Percentiles rank a stretch among this genome's conserved stretches.
Evolutionary conservation across 192 early-diverging fungal genomes (phyloP).

Genomic region (Entophlyctis luteolus): DNA sequence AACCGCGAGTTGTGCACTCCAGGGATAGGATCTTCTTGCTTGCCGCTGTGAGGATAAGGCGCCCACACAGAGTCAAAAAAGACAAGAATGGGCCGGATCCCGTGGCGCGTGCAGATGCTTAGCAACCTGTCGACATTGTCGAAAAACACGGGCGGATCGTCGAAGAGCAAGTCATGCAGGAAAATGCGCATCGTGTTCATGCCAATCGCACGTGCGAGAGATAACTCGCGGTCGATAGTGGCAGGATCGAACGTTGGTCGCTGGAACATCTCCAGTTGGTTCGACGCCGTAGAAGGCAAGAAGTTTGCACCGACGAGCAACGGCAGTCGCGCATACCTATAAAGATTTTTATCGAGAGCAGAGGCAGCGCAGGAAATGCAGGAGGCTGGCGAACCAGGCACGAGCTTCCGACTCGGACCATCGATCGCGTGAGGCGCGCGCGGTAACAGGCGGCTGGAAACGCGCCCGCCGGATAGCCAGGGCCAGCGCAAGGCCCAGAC

Average conservation of each 20-base stretch:
- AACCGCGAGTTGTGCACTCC: slow-evolving; percentile 9
- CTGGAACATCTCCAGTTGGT: slow-evolving; percentile 17
- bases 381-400: no score
- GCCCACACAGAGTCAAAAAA: slow-evolving; percentile 3
- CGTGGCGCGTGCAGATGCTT: neutral
- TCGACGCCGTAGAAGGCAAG: slow-evolving; percentile 7
- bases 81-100: slow-evolving; percentile 1
- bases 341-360: no score
- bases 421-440: no score
- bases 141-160: neutral
- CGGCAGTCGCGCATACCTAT: neutral
- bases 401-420: no score
- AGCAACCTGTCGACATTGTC: neutral
- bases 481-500: no score
- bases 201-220: neutral
- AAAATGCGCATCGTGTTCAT: slow-evolving; percentile 17
- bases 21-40: neutral
- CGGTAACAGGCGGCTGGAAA: no score
- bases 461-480: no score
- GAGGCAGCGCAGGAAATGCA: no score
- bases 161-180: neutral
- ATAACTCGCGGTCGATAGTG: neutral
- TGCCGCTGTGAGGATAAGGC: neutral
- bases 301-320: slow-evolving; percentile 5
- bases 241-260: neutral